These are phyloP conservation scores for Pharnaceum exiguum DNA, from an alignment of 148 eudicot genomes.

Conservation along the genomic window DNA sequence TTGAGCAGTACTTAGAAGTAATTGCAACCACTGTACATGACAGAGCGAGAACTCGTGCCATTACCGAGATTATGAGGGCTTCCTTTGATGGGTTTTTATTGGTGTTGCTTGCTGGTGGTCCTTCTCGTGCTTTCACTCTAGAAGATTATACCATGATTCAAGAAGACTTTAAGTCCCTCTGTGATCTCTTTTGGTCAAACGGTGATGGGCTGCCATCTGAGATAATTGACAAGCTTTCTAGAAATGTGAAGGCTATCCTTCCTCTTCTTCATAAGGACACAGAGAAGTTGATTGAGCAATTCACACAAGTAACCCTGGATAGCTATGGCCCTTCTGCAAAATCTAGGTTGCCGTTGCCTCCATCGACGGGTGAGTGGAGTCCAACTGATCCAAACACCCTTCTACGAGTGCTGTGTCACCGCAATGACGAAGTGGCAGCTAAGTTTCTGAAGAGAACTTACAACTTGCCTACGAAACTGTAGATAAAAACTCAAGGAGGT, in stretches of 20 bases:
- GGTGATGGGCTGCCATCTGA: constrained; percentile 89
- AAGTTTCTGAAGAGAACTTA: constrained; percentile 76
- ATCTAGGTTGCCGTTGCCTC: constrained; percentile 64
- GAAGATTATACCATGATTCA: constrained; percentile 53
- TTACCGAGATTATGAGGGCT: constrained; percentile 84
- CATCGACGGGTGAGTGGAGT: constrained; percentile 75
- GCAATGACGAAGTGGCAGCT: constrained; percentile 73
- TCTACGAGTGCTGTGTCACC: constrained; percentile 64
- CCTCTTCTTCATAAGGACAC: constrained; percentile 49
- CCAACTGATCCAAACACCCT: constrained; percentile 72
- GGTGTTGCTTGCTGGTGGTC: constrained; percentile 91
- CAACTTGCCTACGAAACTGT: constrained; percentile 66
- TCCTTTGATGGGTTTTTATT: constrained; percentile 80
- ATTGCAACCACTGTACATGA: constrained; percentile 75
- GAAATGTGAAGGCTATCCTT: constrained; percentile 39
- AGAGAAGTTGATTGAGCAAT: constrained; percentile 59
- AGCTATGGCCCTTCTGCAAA: constrained; percentile 41
- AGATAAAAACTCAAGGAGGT: constrained; percentile 1
- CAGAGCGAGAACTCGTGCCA: constrained; percentile 67
- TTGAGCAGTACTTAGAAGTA: constrained; percentile 57
- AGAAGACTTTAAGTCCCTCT: constrained; percentile 70
- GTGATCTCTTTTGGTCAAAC: constrained; percentile 79
- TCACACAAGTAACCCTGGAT: constrained; percentile 24
- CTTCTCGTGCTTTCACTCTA: constrained; percentile 59
- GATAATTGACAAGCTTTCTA: constrained; percentile 53